These are phyloP conservation scores for Aspergillus hancockii DNA, from an alignment of 495 filamentous ascomycete species.

Conservation along the genomic window DNA sequence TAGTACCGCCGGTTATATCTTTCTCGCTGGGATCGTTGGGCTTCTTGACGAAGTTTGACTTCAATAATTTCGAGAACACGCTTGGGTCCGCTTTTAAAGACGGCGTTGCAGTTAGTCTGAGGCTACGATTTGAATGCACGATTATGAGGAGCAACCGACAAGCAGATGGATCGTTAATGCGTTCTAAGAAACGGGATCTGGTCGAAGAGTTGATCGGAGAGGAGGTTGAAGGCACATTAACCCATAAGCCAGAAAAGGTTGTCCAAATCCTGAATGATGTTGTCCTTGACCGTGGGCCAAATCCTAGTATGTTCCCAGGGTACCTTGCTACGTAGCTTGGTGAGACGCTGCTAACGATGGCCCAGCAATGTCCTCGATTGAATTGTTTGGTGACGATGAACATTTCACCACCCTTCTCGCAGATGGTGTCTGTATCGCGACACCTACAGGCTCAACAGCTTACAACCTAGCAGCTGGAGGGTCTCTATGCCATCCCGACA, in stretches of 20 bases:
- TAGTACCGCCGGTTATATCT: slow-evolving; percentile 90
- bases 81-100: slow-evolving; percentile 73
- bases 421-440: slow-evolving; percentile 88
- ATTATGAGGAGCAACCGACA: slow-evolving; percentile 77
- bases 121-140: slow-evolving; percentile 90
- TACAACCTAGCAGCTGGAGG: slow-evolving; percentile 97
- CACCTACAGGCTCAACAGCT: slow-evolving; percentile 90
- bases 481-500: slow-evolving; percentile 93
- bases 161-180: slow-evolving; percentile 23
- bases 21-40: slow-evolving; percentile 91
- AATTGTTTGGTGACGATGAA: slow-evolving; percentile 93
- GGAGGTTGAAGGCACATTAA: slow-evolving; percentile 75
- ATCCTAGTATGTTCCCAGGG: slow-evolving; percentile 63
- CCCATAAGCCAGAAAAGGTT: slow-evolving; percentile 76
- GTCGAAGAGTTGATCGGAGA: slow-evolving; percentile 87
- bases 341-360: slow-evolving; percentile 25
- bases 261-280: slow-evolving; percentile 91
- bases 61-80: slow-evolving; percentile 67
- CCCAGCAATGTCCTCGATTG: slow-evolving; percentile 79
- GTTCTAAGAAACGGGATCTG: slow-evolving; percentile 58
- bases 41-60: slow-evolving; percentile 96
- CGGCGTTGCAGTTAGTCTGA: slow-evolving; percentile 84
- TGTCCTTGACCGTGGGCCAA: slow-evolving; percentile 89
- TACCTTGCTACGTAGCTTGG: neutral
- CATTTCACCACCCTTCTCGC: slow-evolving; percentile 87